Base-by-base conservation (phyloP, 208 protist species). In the Leishmania guyanensis region DNA sequence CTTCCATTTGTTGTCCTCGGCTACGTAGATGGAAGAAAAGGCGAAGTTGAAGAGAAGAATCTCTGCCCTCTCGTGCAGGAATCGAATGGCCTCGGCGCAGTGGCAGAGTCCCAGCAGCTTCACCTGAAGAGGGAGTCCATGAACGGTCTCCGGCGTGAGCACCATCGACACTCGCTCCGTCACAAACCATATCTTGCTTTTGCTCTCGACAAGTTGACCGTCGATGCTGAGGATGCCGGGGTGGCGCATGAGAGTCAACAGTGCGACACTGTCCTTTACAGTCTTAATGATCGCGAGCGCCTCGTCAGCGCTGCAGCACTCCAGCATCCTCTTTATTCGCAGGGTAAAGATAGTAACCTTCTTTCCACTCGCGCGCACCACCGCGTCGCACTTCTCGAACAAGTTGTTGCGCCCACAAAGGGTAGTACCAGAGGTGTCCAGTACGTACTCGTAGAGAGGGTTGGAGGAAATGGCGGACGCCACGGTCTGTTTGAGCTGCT, bases 21-120 rank as follows among this genome's bases (percentile, higher is more conserved):
- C 88, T 10, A 94, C 75, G 78, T 85, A 93, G 56, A 93, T 69
- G 12, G 89, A 89, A 10, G 82, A 75, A 48, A 90, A 77, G 4
- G 84, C 77, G 65, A 94, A 93, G 80, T 93, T 87, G 54, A 86
- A 65, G 43, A 94, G 84, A 39, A 93, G 58, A 5, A 93, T 26
- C 60, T 88, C 88, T 33, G 77, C 86, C 68, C 84, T 85, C 65
- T 90, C 86, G 78, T 92, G 89, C 33, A 93, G 66, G 66, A 94
- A 94, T 20, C 85, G 80, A n/a, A 93, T 82, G 20, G 81, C 87
- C 36, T 84, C 84, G 5, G 83, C 81, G 62, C 88, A 94, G 60
- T 83, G 82, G 53, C 72, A 79, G 46, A 94, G 80, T 39, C 81
- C 87, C 48, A 94, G 60, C 65, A 92, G 43, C 66, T 81, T 83